Percentiles rank a stretch among this genome's conserved stretches.
Conservation (phyloP, 148 eudicot genomes). For the Rhododendron mucronatum region DNA sequence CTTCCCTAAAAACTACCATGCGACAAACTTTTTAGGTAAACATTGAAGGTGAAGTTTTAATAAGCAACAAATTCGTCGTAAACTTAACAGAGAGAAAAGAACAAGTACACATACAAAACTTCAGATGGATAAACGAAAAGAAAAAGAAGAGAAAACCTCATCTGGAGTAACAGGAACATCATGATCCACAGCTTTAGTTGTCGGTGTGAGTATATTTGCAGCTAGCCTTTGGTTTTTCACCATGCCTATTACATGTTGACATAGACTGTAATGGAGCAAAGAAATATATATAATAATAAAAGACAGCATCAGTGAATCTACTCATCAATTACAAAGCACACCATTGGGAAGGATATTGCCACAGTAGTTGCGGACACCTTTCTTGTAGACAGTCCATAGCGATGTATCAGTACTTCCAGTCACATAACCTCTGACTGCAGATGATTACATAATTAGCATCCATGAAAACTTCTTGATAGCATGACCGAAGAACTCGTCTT, state of each 20-base stretch:
- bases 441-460: conserved; percentile 15
- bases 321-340: conserved; percentile 22
- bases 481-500: background rate
- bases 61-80: background rate
- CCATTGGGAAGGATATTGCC: conserved; percentile 92
- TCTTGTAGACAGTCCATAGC: conserved; percentile 91
- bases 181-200: conserved; percentile 95
- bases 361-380: conserved; percentile 81
- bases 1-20: background rate
- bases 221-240: conserved; percentile 79
- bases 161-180: conserved; percentile 93
- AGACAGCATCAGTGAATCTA: background rate
- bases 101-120: background rate
- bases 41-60: background rate
- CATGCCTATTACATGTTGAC: conserved; percentile 42
- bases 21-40: background rate
- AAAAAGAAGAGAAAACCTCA: conserved; percentile 43
- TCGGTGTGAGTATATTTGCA: conserved; percentile 86
- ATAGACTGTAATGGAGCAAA: conserved; percentile 5
- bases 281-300: background rate
- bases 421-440: conserved; percentile 85
- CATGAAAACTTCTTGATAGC: background rate
- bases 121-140: background rate
- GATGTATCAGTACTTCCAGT: conserved; percentile 99
- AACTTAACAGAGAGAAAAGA: background rate